Conservation (phyloP, 768 basidiomycete species). For the Royoungia palumana region DNA sequence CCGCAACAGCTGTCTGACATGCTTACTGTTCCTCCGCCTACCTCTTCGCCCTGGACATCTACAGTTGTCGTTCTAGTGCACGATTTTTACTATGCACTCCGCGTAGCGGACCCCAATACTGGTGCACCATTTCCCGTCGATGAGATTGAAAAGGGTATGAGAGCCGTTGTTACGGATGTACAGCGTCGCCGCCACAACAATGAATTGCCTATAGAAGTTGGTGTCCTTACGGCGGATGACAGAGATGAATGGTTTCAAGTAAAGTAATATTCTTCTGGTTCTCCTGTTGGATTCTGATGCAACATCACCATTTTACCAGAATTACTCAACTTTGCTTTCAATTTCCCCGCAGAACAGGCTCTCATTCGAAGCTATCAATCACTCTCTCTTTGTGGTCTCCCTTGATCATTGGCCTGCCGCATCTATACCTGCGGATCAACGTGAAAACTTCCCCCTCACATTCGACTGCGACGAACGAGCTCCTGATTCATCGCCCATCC, state of each 20-base stretch:
- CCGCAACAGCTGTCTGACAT: slow-evolving; percentile 66
- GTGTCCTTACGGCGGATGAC: slow-evolving; percentile 73
- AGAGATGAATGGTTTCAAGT: slow-evolving; percentile 82
- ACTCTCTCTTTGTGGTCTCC: slow-evolving; percentile 76
- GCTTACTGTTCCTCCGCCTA: slow-evolving; percentile 43
- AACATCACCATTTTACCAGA: slow-evolving; percentile 35
- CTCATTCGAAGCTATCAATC: slow-evolving; percentile 61
- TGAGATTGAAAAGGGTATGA: slow-evolving; percentile 45
- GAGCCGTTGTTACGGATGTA: slow-evolving; percentile 55
- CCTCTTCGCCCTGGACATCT: slow-evolving; percentile 42
- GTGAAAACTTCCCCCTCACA: slow-evolving; percentile 30
- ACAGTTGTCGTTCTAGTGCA: slow-evolving; percentile 66
- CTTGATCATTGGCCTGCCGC: slow-evolving; percentile 68
- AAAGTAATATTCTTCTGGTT: slow-evolving; percentile 17
- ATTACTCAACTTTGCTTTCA: slow-evolving; percentile 62
- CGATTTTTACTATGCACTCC: slow-evolving; percentile 77
- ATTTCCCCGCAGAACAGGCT: slow-evolving; percentile 62
- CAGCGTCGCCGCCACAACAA: slow-evolving; percentile 45
- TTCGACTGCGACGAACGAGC: slow-evolving; percentile 26
- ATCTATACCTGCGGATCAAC: slow-evolving; percentile 21
- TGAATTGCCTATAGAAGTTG: slow-evolving; percentile 59
- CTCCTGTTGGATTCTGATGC: background rate
- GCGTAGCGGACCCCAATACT: slow-evolving; percentile 44
- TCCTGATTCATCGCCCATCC: background rate
- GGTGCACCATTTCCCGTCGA: slow-evolving; percentile 33